Base-by-base conservation (phyloP, 2,329 filamentous ascomycete species). In the Helotiales sp. region DNA sequence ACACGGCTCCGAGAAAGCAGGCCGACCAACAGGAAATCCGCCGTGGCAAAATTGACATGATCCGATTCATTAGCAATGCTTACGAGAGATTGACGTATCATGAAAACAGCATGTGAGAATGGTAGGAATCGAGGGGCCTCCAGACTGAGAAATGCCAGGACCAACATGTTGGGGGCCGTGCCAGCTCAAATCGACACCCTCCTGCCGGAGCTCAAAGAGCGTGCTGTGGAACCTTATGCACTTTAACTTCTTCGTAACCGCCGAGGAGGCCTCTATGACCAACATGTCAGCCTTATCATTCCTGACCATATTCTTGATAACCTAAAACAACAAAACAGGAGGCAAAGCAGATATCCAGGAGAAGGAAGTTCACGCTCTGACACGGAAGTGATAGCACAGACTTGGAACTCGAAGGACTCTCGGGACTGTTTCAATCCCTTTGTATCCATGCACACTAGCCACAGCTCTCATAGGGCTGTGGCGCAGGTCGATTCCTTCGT, bases 401-500 rank as follows among this genome's bases (percentile, higher is more conserved):
- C 38, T 7, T 19, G 38, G 38, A 42, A 25, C 38, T 42, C 19
- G 38, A 42, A 6, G 17, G 12, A 24, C 40, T 24, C 40, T 46
- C 27, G 29, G 3, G 17, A n/a, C 19, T 52, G 49, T 38, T 52
- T 25, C 49, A 40, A 24, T 52, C 27, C 19, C 40, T 25, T 44
- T 25, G 40, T 44, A 12, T 10, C 25, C 38, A 15, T 44, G n/a
- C 22, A 25, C 40, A 44, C 40, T 12, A 44, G 40, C 40, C 40
- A 44, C 40, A 44, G 12, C 19, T 44, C 10, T 34, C 19, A 22
- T 52, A 57, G 54, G 54, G 54, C 54, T 57, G 38, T 57, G 54
- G 54, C 54, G 54, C 54, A 57, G 54, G 15, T 33, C 33, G 40
- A 24, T 24, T 44, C 29, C 27, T 46, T n/a, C 44, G 27, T 30